Conservation (phyloP, 1,284 basidiomycete genomes). For the Pseudozyma thailandica region DNA sequence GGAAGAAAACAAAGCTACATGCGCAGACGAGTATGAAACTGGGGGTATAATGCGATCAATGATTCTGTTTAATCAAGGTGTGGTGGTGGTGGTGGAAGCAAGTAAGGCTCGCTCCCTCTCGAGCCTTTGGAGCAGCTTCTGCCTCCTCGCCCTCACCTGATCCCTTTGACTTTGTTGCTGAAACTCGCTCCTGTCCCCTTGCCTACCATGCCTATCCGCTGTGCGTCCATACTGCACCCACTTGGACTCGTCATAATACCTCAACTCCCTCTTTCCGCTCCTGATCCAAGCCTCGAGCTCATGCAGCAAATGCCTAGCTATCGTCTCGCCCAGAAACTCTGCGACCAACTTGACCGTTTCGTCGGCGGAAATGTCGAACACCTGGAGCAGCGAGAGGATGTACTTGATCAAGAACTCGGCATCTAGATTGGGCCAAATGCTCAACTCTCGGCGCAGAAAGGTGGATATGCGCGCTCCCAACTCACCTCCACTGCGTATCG, state of each 20-base stretch:
- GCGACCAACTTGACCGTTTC: constrained; percentile 58
- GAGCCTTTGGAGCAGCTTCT: too few species aligned
- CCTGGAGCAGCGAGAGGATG: constrained; percentile 55
- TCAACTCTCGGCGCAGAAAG: constrained; percentile 65
- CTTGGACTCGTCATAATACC: constrained; percentile 32
- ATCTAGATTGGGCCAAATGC: constrained; percentile 62
- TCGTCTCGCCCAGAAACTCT: constrained; percentile 57
- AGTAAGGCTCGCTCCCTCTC: too few species aligned
- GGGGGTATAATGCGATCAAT: too few species aligned
- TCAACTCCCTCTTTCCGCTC: constrained; percentile 41
- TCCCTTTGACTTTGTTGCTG: too few species aligned
- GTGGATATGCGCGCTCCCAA: constrained; percentile 25
- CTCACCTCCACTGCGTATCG: background rate
- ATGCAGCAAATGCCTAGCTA: constrained; percentile 60
- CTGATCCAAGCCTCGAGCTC: constrained; percentile 59
- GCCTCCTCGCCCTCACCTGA: too few species aligned
- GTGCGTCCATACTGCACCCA: constrained; percentile 18
- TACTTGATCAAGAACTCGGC: constrained; percentile 64
- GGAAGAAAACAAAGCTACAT: too few species aligned
- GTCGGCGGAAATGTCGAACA: constrained; percentile 56
- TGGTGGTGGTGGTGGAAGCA: too few species aligned
- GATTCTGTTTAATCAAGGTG: too few species aligned
- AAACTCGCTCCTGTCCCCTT: background rate
- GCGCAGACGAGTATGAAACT: too few species aligned
- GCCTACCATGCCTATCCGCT: background rate